Evolutionary conservation across 257 asterid genomes (phyloP), one percentile per base, ranked within the genome.

Genomic region (Capsicum chinense): DNA sequence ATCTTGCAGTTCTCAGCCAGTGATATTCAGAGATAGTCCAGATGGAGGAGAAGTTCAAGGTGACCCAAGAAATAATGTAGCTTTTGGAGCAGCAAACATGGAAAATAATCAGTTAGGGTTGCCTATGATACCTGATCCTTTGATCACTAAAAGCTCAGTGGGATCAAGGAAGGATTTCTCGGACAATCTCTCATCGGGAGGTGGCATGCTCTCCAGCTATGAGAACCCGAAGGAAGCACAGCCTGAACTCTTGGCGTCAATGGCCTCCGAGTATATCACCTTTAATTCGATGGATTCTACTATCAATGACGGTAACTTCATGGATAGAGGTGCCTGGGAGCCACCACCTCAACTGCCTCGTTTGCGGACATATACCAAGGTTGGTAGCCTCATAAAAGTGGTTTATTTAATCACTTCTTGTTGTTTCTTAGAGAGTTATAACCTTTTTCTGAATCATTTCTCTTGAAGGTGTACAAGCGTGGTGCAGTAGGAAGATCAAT

Each of bases 401-500:
- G 70, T 39, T 78, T 13, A 10, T 33, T 78, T 54, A 26, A 33
- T 54, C 2, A 9, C 14, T 7, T 52, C 26, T 26, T 2, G 6
- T 76, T 76, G 48, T 76, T 76, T 76, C 81, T 76, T 52, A 13
- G 13, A 71, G 17, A 76, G 64, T 54, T 76, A 14, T 54, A 52
- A 76, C 64, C 8, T 52, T 52, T 74, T 73, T 74, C 11, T 26
- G 50, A 63, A 76, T 76, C 64, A 7, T 76, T 52, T 54, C 50
- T 52, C 63, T 78, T 58, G 33, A 84, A 96, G 99, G 99, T 96
- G 80, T 93, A 96, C 91, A 96, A 96, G 88, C 99, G 99, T 35
- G 99, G 99, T 81, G 93, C 99, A 4, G 98, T 94, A 62, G 99
- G 99, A 74, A 93, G 99, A 88, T 92, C 99, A 85, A 94, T 96